Evolutionary conservation across 2,329 filamentous ascomycete genomes (phyloP).

Genomic region (Trichoderma arundinaceum): DNA sequence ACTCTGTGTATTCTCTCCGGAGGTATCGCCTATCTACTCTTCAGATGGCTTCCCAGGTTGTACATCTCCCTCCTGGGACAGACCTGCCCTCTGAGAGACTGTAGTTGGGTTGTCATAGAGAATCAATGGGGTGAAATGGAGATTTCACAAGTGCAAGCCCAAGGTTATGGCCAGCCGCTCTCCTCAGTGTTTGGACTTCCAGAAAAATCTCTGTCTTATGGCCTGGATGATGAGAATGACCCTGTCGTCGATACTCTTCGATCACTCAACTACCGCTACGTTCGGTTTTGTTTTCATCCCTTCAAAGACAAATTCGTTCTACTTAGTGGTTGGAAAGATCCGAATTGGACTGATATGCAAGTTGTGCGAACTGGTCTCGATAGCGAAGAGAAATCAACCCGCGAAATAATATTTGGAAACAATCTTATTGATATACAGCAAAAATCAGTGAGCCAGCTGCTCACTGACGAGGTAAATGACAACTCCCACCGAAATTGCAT

Average conservation of each 20-base stretch:
- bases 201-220: slow-evolving; percentile 62
- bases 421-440: slow-evolving; percentile 94
- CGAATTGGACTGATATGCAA: slow-evolving; percentile 80
- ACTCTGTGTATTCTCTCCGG: slow-evolving; percentile 72
- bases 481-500: slow-evolving; percentile 7
- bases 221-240: slow-evolving; percentile 68
- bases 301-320: slow-evolving; percentile 86
- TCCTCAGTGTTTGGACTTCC: slow-evolving; percentile 70
- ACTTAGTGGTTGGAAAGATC: slow-evolving; percentile 92
- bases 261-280: slow-evolving; percentile 89
- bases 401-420: slow-evolving; percentile 84
- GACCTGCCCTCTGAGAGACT: slow-evolving; percentile 70
- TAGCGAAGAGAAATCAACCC: slow-evolving; percentile 81
- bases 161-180: slow-evolving; percentile 59
- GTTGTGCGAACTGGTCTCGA: slow-evolving; percentile 80
- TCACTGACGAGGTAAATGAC: slow-evolving; percentile 77
- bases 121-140: slow-evolving; percentile 96
- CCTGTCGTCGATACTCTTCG: slow-evolving; percentile 77
- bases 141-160: slow-evolving; percentile 69
- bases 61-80: slow-evolving; percentile 76
- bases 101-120: slow-evolving; percentile 92
- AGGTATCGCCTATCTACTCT: slow-evolving; percentile 80
- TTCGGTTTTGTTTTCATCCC: slow-evolving; percentile 90
- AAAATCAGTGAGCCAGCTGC: slow-evolving; percentile 79
- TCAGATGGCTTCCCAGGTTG: slow-evolving; percentile 91